Evolutionary conservation across 1,284 basidiomycete genomes (phyloP), one percentile per base, ranked within the genome.

Genomic region (Rhodotorula mucilaginosa): DNA sequence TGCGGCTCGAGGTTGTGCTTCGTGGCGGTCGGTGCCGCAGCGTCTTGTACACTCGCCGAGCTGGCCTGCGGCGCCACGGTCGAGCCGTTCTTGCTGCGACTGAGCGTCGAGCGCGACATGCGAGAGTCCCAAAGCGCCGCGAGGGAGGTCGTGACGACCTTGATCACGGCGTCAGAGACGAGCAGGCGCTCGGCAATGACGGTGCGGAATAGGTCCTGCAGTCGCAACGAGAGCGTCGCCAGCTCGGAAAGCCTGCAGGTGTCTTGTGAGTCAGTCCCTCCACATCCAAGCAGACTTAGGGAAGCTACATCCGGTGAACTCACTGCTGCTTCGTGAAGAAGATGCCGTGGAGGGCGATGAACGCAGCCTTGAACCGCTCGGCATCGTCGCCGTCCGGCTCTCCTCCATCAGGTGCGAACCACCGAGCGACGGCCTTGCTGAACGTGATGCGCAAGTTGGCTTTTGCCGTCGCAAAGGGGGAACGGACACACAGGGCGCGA

Each of bases 401-500:
- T 21, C 76, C 77, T 18, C 80, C 77, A 10, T 78, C 79, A 34
- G 81, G 52, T 2, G 61, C 44, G 34, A 67, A 61, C 65, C 67
- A 70, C 26, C 51, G 31, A 47, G 76, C 70, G 72, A 91, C 81
- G 2, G 87, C 84, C 81, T 88, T 90, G 64, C 83, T 83, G 48
- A 94, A 84, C 34, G 90, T 86, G 39, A 86, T 88, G 23, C 87
- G 86, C 71, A 99, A 84, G 78, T 99, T 99, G 75, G 90, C 89
- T 8, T 88, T 86, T 2, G 93, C 93, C 2, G 92, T 90, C 49
- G 92, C 89, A 82, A 95, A 98, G 0, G 93, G 91, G 29, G 88
- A 86, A 46, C 86, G 86, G 60, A 94, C 91, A 77, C 93, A 96
- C 10, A 98, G 83, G 0, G 96, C 92, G 52, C 93, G 89, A 79